phyloP scores from a whole-genome alignment of 495 filamentous ascomycete species.

The Aspergillus sclerotioniger region DNA sequence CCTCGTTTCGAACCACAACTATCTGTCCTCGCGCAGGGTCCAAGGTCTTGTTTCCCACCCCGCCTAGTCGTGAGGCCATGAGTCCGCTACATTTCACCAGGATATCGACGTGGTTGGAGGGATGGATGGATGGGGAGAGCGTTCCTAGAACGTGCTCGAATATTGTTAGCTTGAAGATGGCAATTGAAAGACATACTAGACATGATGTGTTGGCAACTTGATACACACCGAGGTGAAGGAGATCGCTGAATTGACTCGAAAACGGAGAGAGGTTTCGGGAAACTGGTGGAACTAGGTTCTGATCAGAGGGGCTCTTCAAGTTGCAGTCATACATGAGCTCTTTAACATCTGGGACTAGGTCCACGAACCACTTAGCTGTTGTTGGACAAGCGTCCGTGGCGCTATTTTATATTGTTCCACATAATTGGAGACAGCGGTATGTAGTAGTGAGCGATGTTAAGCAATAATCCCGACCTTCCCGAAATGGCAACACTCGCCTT shows the following conservation, averaged over 20 bases:
- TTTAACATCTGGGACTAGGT: constrained; percentile 63
- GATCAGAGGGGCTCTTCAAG: background rate
- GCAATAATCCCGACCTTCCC: no score
- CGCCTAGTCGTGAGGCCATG: constrained; percentile 70
- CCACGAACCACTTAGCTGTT: constrained; percentile 63
- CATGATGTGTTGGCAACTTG: constrained; percentile 84
- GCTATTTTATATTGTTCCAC: constrained; percentile 19
- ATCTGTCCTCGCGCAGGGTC: constrained; percentile 77
- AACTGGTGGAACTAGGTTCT: constrained; percentile 26
- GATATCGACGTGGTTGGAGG: constrained; percentile 50
- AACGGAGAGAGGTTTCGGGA: constrained; percentile 50
- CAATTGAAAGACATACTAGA: constrained; percentile 76
- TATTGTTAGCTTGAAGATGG: constrained; percentile 57
- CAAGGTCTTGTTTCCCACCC: constrained; percentile 69
- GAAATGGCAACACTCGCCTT: no score
- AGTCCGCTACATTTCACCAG: constrained; percentile 79
- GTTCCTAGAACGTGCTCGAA: constrained; percentile 69
- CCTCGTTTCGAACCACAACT: constrained; percentile 77
- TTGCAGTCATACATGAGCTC: constrained; percentile 33
- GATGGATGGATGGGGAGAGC: constrained; percentile 37
- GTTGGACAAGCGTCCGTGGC: constrained; percentile 47
- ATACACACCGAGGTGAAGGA: constrained; percentile 85
- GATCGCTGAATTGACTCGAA: constrained; percentile 65
- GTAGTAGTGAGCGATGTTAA: background rate
- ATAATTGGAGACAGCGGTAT: no score